Percentiles rank a stretch among this genome's conserved stretches.
Evolutionary conservation across 176 grass and related monocot genomes (phyloP).

Genomic region (Urochloa ruziziensis): DNA sequence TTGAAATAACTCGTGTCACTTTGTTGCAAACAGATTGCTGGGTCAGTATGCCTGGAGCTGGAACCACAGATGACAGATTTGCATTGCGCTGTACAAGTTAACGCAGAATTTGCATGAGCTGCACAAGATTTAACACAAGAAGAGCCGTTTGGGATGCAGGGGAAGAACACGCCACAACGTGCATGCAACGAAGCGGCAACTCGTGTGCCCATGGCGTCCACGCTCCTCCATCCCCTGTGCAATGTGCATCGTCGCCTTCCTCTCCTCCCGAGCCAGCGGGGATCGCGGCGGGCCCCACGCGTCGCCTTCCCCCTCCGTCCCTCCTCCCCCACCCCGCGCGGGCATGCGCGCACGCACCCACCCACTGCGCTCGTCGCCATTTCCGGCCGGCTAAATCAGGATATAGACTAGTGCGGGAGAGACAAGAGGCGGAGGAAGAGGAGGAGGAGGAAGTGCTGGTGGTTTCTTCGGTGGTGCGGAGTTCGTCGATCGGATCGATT

Average conservation of each 20-base stretch:
- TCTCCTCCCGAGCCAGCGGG: neutral
- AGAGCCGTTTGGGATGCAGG: too few species aligned
- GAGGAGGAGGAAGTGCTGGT: neutral
- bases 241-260: neutral
- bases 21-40: too few species aligned
- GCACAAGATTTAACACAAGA: neutral
- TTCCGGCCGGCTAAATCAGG: constrained; percentile 42
- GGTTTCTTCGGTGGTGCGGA: neutral
- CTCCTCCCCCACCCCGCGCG: neutral
- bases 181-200: constrained; percentile 14
- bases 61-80: too few species aligned
- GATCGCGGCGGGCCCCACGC: constrained; percentile 33
- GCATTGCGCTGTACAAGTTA: too few species aligned
- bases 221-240: neutral
- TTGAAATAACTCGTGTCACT: too few species aligned
- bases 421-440: neutral
- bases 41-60: neutral
- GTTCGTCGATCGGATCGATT: neutral
- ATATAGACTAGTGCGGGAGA: constrained; percentile 9
- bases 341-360: constrained; percentile 4
- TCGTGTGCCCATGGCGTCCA: neutral
- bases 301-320: neutral
- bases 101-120: neutral
- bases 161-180: neutral
- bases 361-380: constrained; percentile 4